These are phyloP conservation scores for Phytopythium chamaehyphon DNA, from an alignment of 352 stramenopile species.

Conservation along the genomic window DNA sequence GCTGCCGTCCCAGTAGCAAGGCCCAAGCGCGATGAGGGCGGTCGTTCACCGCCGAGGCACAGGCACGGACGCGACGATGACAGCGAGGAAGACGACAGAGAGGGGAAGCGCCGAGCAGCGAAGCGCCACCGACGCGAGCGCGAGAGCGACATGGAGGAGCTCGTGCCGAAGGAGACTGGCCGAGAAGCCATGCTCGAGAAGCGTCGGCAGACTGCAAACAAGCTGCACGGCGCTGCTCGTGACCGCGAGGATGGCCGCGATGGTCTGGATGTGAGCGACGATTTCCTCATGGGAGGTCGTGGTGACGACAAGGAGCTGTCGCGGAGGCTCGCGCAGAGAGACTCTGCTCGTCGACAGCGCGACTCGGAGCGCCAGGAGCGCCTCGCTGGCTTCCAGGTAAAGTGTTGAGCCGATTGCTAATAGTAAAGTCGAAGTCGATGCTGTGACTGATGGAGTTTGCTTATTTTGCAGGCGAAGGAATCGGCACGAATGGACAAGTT, in stretches of 20 bases:
- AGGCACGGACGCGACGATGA: slow-evolving; percentile 2
- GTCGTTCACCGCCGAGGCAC: not conserved
- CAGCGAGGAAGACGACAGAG: slow-evolving; percentile 15
- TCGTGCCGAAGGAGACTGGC: slow-evolving; percentile 56
- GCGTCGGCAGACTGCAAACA: slow-evolving; percentile 31
- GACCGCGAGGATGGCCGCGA: slow-evolving; percentile 59
- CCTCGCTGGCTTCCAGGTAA: slow-evolving; percentile 31
- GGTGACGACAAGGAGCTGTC: slow-evolving; percentile 26
- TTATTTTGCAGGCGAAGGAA: slow-evolving; percentile 50
- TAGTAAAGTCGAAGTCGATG: no score
- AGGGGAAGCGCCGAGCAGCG: slow-evolving; percentile 11
- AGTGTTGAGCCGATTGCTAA: no score
- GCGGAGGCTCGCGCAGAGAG: slow-evolving; percentile 31
- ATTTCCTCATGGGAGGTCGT: slow-evolving; percentile 56
- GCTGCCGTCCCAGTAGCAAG: not conserved
- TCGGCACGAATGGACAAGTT: slow-evolving; percentile 77
- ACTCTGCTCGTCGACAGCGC: slow-evolving; percentile 29
- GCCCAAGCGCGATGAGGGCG: not conserved
- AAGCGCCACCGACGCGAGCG: slow-evolving; percentile 35
- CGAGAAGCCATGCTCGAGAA: slow-evolving; percentile 64
- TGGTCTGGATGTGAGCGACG: slow-evolving; percentile 61
- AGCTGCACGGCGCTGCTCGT: slow-evolving; percentile 55
- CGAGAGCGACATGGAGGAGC: slow-evolving; percentile 50
- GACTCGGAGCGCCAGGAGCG: slow-evolving; percentile 39
- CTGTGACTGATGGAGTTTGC: no score